Evolutionary conservation across 495 filamentous ascomycete species (phyloP), one percentile per base, ranked within the genome.

Genomic region (Aspergillus steynii): DNA sequence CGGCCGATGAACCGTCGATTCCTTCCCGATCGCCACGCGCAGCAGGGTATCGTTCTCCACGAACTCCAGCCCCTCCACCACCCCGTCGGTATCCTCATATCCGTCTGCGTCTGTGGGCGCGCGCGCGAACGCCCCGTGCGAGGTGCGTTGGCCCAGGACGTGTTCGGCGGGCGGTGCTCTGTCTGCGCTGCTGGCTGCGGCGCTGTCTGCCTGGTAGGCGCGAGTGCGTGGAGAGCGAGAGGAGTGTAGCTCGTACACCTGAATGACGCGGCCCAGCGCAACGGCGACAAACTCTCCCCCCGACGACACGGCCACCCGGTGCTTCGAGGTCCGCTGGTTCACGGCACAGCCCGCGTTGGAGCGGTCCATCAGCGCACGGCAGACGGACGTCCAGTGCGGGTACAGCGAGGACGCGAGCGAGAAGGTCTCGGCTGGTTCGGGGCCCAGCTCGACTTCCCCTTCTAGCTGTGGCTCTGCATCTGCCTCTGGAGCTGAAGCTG

Each of bases 11-110:
- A 56, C 5, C 34, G 60, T 66, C 7, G 59, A 61, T 32, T 69
- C 64, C 20, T 61, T 61, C 25, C 31, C 51, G 59, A 66, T 61
- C 3, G 34, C 50, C 4, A 69, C 62, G 46, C 67, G 67, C 27
- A 69, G 67, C 28, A 69, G 60, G 1, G 56, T 60, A 49, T 66
- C 64, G 49, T 65, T 45, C 8, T 69, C 64, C 4, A 52, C 56
- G 55, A 69, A 69, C 55, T 66, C 67, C 1, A 69, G 50, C 8
- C 53, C 60, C 29, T 66, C 61, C 51, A 69, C 53, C n/a, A 65
- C 50, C 20, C 64, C 67, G 51, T 66, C 60, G 2, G 67, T 60
- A 29, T 65, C 62, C 29, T 62, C 58, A 57, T 66, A 69, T 8
- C 9, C 37, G n/a, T 9, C 27, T 28, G 52, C 25, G 3, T 20